Percentiles rank a stretch among this genome's conserved stretches.
phyloP scores from a whole-genome alignment of 2,329 filamentous ascomycete species.

The Helicocarpus griseus region DNA sequence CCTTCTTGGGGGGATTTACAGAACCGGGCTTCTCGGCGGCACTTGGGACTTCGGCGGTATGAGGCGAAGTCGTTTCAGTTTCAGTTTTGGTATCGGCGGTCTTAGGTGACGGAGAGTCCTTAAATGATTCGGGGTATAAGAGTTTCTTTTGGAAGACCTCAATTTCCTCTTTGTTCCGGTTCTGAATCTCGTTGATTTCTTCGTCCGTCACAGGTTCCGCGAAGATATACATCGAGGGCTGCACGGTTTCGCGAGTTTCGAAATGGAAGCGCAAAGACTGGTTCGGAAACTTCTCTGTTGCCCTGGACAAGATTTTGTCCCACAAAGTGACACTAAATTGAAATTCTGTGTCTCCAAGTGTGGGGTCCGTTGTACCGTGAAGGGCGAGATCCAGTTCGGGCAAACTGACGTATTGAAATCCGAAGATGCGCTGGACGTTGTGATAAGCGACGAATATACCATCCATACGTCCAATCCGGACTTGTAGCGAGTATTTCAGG shows the following conservation, averaged over 20 bases:
- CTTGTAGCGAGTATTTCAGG: constrained; percentile 93
- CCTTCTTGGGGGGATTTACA: constrained; percentile 13
- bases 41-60: not conserved
- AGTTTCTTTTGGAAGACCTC: constrained; percentile 56
- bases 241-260: constrained; percentile 56
- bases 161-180: constrained; percentile 52
- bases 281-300: constrained; percentile 64
- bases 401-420: constrained; percentile 87
- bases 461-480: constrained; percentile 95
- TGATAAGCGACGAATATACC: constrained; percentile 96
- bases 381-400: constrained; percentile 80
- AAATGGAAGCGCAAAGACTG: constrained; percentile 69
- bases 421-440: constrained; percentile 90
- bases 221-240: constrained; percentile 77
- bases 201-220: constrained; percentile 70
- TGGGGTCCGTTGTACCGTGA: constrained; percentile 62
- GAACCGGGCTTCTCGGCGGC: not conserved
- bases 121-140: constrained; percentile 28
- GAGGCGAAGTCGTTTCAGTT: not conserved
- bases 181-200: constrained; percentile 66
- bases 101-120: constrained; percentile 6
- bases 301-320: constrained; percentile 68
- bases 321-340: constrained; percentile 67
- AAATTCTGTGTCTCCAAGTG: constrained; percentile 76
- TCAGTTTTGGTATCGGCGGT: not conserved